Evolutionary conservation across 805 yeast genomes (phyloP), one percentile per base, ranked within the genome.

Genomic region (Saturnispora serradocipensis): DNA sequence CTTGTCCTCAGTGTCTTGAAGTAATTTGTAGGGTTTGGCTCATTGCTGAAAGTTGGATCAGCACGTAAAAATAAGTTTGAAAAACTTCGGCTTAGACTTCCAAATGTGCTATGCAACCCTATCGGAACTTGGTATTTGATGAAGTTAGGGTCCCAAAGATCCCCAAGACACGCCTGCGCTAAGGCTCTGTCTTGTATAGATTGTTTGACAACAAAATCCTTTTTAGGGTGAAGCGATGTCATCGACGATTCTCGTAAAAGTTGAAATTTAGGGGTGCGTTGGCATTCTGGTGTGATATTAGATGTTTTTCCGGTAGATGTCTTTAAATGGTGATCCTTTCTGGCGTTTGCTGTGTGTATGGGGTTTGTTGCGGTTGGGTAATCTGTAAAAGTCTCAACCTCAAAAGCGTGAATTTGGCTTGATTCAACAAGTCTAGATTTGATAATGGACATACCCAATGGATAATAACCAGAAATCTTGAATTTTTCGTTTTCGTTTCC

Each of bases 141-240:
- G 15, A 55, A 55, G n/a, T 42, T 46, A 4, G 49, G 32, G 22
- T 51, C 50, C 58, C 58, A 56, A 3, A 56, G 39, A 15, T 43
- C 25, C 9, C 46, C 48, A 5, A 56, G 48, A 43, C 55, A 56
- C 15, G 51, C 46, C 45, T 56, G 58, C 1, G 55, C 54, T 4
- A 28, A 9, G 8, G 52, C 56, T 35, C 58, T 50, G 15, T 56
- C 56, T 25, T 54, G 58, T 5, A 54, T 13, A 3, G 58, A 43
- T 7, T 54, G 42, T 18, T 46, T 52, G 8, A 56, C 39, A 2
- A 44, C 15, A 15, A 16, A n/a, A 11, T n/a, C 20, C 20, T 20
- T 43, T 40, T 40, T 50, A 16, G 28, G 15, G 27, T 48, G 40
- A 42, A 44, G 34, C 7, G 45, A 22, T 18, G 43, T 11, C 16